Conservation (phyloP, 768 basidiomycete genomes). For the Kwoniella dejecticola region DNA sequence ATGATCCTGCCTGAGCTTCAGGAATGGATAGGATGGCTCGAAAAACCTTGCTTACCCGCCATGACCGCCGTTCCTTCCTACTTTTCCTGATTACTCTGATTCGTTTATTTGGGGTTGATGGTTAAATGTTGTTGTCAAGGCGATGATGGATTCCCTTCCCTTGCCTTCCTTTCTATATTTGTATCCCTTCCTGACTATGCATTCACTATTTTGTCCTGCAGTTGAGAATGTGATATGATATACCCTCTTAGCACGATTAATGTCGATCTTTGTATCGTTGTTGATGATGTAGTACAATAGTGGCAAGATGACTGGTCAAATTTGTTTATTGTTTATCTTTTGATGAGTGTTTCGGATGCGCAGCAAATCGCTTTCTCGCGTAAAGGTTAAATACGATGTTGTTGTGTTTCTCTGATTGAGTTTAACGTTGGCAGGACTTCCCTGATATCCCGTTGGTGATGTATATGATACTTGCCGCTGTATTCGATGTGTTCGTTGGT, state of each 20-base stretch:
- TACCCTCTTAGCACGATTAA: neutral
- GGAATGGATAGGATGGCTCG: neutral
- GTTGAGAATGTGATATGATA: neutral
- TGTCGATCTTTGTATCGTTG: slow-evolving; percentile 5
- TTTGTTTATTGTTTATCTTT: slow-evolving; percentile 12
- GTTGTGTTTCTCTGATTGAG: neutral
- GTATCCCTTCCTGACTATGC: neutral
- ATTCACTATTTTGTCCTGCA: neutral
- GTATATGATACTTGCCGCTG: neutral
- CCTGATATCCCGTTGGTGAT: neutral
- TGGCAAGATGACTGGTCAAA: neutral
- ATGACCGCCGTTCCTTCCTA: slow-evolving; percentile 7
- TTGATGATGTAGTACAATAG: neutral
- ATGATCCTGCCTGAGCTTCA: too few species aligned
- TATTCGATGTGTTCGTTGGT: neutral
- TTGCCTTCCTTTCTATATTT: slow-evolving; percentile 4
- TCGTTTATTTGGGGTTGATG: neutral
- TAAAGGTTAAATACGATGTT: neutral
- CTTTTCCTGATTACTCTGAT: neutral
- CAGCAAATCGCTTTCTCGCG: neutral
- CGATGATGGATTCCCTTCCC: neutral
- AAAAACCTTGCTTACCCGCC: slow-evolving; percentile 1
- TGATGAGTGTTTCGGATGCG: slow-evolving; percentile 3
- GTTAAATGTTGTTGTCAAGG: neutral
- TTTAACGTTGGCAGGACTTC: neutral